Evolutionary conservation across 1,284 basidiomycete genomes (phyloP).

Genomic region (Clitocybe nebularis): DNA sequence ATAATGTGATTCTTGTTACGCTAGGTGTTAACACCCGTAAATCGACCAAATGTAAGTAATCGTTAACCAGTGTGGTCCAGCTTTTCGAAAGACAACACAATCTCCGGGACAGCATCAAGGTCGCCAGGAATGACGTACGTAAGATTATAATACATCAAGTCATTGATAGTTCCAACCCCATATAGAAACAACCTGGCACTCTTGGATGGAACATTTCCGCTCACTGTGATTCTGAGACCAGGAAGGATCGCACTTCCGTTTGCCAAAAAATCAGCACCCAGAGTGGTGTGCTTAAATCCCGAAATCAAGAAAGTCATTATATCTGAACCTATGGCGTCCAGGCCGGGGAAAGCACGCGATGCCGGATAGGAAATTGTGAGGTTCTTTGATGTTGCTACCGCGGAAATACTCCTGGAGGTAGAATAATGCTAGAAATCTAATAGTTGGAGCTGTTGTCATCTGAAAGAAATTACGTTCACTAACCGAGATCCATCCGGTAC

Average conservation of each 20-base stretch:
- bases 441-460: background rate
- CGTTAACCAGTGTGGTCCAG: too few relatives aligned
- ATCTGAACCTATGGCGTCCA: conserved; percentile 13
- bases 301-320: conserved; percentile 24
- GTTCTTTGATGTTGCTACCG: conserved; percentile 18
- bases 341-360: conserved; percentile 22
- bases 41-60: too few relatives aligned
- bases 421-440: conserved; percentile 19
- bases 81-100: conserved; percentile 17
- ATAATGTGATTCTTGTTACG: too few relatives aligned
- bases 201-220: conserved; percentile 18
- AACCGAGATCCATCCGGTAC: conserved; percentile 20
- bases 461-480: too few relatives aligned
- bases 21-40: too few relatives aligned
- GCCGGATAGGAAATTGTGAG: conserved; percentile 25
- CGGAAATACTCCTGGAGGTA: conserved; percentile 24
- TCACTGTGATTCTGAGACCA: conserved; percentile 19
- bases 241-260: conserved; percentile 20
- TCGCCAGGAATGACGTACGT: conserved; percentile 19
- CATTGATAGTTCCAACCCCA: conserved; percentile 20
- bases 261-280: conserved; percentile 18
- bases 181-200: conserved; percentile 18
- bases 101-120: conserved; percentile 13
- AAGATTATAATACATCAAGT: conserved; percentile 23
- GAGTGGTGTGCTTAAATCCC: conserved; percentile 16